phyloP scores from a whole-genome alignment of 2,329 filamentous ascomycete genomes.

The Cyphellophora attinorum region DNA sequence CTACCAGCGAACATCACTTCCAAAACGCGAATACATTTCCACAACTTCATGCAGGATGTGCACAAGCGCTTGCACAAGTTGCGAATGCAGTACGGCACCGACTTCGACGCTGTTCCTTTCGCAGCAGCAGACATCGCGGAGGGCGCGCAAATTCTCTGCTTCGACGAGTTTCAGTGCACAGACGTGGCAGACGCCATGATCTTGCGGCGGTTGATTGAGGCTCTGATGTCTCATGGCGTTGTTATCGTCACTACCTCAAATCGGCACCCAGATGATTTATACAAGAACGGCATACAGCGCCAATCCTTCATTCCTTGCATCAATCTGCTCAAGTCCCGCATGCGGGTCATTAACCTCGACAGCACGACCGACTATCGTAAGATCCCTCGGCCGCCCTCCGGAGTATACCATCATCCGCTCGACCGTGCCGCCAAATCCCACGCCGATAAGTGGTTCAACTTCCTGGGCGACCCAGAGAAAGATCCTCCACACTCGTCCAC shows the following conservation, averaged over 20 bases:
- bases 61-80: slow-evolving; percentile 83
- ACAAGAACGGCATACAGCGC: slow-evolving; percentile 95
- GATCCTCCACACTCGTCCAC: slow-evolving; percentile 67
- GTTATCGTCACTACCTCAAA: slow-evolving; percentile 95
- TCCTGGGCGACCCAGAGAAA: slow-evolving; percentile 72
- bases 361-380: slow-evolving; percentile 95
- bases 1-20: slow-evolving; percentile 67
- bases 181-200: slow-evolving; percentile 99
- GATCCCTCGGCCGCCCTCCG: slow-evolving; percentile 83
- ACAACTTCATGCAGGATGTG: slow-evolving; percentile 99
- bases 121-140: slow-evolving; percentile 91
- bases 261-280: slow-evolving; percentile 89
- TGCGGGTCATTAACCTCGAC: slow-evolving; percentile 89
- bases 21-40: slow-evolving; percentile 93
- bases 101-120: slow-evolving; percentile 83
- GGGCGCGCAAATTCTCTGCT: slow-evolving; percentile 77
- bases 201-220: slow-evolving; percentile 71
- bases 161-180: slow-evolving; percentile 98
- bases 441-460: slow-evolving; percentile 90
- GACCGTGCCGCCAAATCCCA: slow-evolving; percentile 69
- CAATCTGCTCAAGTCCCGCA: slow-evolving; percentile 71
- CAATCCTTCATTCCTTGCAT: slow-evolving; percentile 95
- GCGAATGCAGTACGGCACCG: slow-evolving; percentile 80
- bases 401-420: slow-evolving; percentile 86
- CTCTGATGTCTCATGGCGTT: slow-evolving; percentile 91